phyloP scores from a whole-genome alignment of 2,329 filamentous ascomycete species.

The Graphilbum fragrans region DNA sequence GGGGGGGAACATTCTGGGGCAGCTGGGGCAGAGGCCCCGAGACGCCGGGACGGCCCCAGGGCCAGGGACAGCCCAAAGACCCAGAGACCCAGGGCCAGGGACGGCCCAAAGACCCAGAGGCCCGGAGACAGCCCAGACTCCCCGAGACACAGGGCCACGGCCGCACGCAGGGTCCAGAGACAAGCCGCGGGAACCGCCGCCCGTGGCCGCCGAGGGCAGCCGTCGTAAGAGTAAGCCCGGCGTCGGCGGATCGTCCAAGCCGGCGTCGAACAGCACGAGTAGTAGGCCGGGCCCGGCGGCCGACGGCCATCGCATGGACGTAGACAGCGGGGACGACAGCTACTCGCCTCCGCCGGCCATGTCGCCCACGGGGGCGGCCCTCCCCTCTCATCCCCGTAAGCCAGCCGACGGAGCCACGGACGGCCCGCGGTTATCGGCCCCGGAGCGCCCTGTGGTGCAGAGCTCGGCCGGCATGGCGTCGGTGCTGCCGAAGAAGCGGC shows the following conservation, averaged over 20 bases:
- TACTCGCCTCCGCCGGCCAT: slow-evolving; percentile 9
- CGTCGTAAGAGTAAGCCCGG: not conserved
- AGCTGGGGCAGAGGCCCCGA: slow-evolving; percentile 30
- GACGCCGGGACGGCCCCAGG: slow-evolving; percentile 4
- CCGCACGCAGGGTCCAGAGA: too few species aligned
- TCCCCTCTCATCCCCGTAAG: slow-evolving; percentile 7
- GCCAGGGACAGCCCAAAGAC: slow-evolving; percentile 8
- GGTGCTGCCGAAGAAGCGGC: slow-evolving; percentile 25
- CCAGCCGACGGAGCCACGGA: slow-evolving; percentile 11
- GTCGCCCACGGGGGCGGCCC: slow-evolving; percentile 1
- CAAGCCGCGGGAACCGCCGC: too few species aligned
- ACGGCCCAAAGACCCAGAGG: slow-evolving; percentile 8
- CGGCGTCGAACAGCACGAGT: not conserved
- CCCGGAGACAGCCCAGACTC: too few species aligned
- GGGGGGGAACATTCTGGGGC: slow-evolving; percentile 41
- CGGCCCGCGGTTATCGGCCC: slow-evolving; percentile 7
- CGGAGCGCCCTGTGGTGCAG: slow-evolving; percentile 25
- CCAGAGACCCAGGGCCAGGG: not conserved
- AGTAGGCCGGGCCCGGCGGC: not conserved
- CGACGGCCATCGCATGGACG: not conserved
- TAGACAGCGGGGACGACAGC: slow-evolving; percentile 3
- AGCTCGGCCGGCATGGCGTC: slow-evolving; percentile 14
- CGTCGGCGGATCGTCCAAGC: not conserved
- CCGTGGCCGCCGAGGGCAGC: too few species aligned
- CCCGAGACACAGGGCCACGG: too few species aligned